Percentiles rank a stretch among this genome's conserved stretches.
These are phyloP conservation scores for Mycosphaerelloides madeirae DNA, from an alignment of 2,329 filamentous ascomycete genomes.

Conservation along the genomic window DNA sequence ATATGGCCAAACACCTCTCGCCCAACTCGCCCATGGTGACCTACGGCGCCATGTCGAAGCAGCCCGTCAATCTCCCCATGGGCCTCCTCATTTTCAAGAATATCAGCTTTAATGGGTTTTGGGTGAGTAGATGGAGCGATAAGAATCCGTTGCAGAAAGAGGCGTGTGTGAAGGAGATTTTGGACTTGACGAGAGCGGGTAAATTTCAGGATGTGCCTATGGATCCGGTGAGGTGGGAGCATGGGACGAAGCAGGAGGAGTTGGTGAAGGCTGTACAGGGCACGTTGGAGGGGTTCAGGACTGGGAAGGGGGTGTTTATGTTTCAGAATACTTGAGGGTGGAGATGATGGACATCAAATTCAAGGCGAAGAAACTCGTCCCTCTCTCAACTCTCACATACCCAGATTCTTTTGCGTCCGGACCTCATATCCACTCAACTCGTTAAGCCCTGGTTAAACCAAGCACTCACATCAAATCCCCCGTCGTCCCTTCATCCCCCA, in stretches of 20 bases:
- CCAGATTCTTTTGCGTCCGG: no score
- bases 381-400: no score
- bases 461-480: no score
- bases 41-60: constrained; percentile 90
- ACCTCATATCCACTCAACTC: no score
- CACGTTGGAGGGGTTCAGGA: constrained; percentile 76
- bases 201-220: constrained; percentile 80
- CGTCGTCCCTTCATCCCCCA: no score
- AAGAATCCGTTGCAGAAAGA: constrained; percentile 67
- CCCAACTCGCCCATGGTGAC: constrained; percentile 74
- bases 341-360: background rate
- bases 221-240: constrained; percentile 77
- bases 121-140: constrained; percentile 87
- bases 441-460: no score
- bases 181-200: constrained; percentile 68
- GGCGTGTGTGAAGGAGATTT: constrained; percentile 76
- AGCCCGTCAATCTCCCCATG: constrained; percentile 76
- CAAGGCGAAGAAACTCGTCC: no score
- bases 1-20: constrained; percentile 67
- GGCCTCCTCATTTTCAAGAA: constrained; percentile 91
- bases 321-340: constrained; percentile 57
- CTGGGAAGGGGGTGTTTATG: constrained; percentile 85
- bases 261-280: constrained; percentile 73
- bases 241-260: constrained; percentile 66
- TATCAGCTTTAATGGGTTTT: constrained; percentile 84